Evolutionary conservation across 2,329 filamentous ascomycete species (phyloP).

Genomic region (Cercospora nicotianae): DNA sequence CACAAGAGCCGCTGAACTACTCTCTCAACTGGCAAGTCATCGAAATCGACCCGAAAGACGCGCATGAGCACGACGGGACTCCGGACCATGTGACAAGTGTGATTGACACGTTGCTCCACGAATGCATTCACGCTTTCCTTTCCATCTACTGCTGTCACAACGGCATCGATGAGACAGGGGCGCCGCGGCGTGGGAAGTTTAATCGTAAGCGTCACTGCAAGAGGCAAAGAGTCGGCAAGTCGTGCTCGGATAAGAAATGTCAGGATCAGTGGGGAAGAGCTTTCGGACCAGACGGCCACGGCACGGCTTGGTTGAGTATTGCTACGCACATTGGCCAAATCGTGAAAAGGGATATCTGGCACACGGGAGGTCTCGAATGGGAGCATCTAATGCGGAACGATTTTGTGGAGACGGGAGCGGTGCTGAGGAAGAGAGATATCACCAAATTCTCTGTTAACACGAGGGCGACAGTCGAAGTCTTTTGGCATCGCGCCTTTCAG

Average conservation of each 20-base stretch:
- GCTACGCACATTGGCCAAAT: not conserved
- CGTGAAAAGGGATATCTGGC: not conserved
- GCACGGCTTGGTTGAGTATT: not conserved
- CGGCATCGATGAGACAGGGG: not conserved
- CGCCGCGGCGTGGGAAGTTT: not conserved
- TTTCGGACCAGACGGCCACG: not conserved
- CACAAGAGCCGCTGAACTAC: not conserved
- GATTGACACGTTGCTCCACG: not conserved
- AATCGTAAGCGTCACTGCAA: not conserved
- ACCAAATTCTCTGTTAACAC: not conserved
- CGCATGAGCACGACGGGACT: not conserved
- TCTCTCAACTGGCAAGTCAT: not conserved
- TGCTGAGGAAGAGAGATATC: not conserved
- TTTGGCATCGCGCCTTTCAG: not conserved
- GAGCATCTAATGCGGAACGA: not conserved
- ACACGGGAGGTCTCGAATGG: not conserved
- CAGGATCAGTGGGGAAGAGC: not conserved
- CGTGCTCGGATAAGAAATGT: not conserved
- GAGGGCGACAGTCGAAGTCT: not conserved
- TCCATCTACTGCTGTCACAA: not conserved
- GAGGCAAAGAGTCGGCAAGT: not conserved
- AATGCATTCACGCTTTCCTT: not conserved
- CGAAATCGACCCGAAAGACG: not conserved
- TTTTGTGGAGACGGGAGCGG: not conserved
- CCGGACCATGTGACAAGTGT: not conserved